Evolutionary conservation across 78 protist species (phyloP).

Genomic region (Bigelowiella natans): DNA sequence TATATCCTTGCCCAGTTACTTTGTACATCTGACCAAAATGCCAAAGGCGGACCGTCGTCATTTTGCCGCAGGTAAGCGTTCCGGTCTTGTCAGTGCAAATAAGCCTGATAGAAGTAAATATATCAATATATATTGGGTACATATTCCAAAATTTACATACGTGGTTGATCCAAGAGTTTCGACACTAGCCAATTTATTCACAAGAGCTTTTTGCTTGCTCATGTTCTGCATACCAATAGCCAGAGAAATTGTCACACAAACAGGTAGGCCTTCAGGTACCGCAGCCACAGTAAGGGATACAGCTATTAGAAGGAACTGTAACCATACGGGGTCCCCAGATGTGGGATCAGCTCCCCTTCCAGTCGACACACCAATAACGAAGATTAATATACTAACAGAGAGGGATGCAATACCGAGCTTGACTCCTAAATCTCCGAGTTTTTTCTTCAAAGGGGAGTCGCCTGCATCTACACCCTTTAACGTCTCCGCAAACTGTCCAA

Average conservation of each 20-base stretch:
- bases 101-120: not conserved
- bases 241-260: not conserved
- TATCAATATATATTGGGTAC: not conserved
- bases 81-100: conserved; percentile 44
- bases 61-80: not conserved
- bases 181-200: too few relatives aligned
- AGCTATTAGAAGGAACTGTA: not conserved
- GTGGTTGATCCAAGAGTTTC: not conserved
- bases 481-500: not conserved
- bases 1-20: not conserved
- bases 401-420: not conserved
- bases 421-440: not conserved
- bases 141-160: not conserved
- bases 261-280: conserved; percentile 4
- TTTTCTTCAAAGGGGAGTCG: not conserved
- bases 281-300: conserved; percentile 7
- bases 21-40: not conserved
- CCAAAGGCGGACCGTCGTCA: not conserved
- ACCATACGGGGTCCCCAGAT: not conserved
- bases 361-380: not conserved
- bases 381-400: not conserved
- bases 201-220: not conserved
- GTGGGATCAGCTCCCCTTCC: not conserved
- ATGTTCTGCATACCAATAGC: not conserved
- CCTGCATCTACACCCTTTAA: not conserved